Conservation (phyloP, 2,329 filamentous ascomycete species). For the Sphaerulina populicola region DNA sequence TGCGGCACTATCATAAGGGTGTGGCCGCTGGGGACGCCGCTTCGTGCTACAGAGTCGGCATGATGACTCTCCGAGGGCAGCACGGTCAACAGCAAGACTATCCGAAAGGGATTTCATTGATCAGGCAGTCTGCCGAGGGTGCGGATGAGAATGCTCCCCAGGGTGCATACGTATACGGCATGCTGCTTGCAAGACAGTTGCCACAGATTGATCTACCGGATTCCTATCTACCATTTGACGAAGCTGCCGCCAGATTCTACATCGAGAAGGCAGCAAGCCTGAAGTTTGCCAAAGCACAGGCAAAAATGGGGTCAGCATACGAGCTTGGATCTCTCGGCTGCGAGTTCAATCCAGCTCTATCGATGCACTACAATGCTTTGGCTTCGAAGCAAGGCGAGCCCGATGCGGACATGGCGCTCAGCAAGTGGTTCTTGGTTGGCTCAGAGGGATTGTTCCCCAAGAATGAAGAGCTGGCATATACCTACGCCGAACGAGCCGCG, state of each 20-base stretch:
- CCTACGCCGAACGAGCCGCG: conserved; percentile 81
- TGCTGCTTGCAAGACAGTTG: conserved; percentile 83
- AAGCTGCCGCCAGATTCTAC: conserved; percentile 68
- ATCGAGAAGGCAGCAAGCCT: conserved; percentile 95
- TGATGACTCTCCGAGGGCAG: conserved; percentile 95
- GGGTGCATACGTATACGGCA: conserved; percentile 79
- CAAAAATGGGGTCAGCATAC: conserved; percentile 94
- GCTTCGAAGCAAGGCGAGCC: conserved; percentile 86
- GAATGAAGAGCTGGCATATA: conserved; percentile 88
- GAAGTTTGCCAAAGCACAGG: conserved; percentile 89
- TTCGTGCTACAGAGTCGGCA: conserved; percentile 76
- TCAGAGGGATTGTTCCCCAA: conserved; percentile 88
- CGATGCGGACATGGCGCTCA: conserved; percentile 91
- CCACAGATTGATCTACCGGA: conserved; percentile 83
- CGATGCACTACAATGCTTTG: conserved; percentile 89
- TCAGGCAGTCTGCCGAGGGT: conserved; percentile 71
- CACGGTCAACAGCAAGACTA: conserved; percentile 83
- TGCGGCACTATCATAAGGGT: conserved; percentile 81
- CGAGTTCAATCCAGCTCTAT: conserved; percentile 87
- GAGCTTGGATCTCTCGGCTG: conserved; percentile 90
- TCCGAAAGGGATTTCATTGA: conserved; percentile 67
- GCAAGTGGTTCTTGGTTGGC: conserved; percentile 96
- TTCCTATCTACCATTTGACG: conserved; percentile 59
- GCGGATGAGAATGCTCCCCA: conserved; percentile 96
- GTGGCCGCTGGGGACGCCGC: conserved; percentile 77